These are phyloP conservation scores for Cercospora zeina DNA, from an alignment of 2,329 filamentous ascomycete genomes.

Conservation along the genomic window DNA sequence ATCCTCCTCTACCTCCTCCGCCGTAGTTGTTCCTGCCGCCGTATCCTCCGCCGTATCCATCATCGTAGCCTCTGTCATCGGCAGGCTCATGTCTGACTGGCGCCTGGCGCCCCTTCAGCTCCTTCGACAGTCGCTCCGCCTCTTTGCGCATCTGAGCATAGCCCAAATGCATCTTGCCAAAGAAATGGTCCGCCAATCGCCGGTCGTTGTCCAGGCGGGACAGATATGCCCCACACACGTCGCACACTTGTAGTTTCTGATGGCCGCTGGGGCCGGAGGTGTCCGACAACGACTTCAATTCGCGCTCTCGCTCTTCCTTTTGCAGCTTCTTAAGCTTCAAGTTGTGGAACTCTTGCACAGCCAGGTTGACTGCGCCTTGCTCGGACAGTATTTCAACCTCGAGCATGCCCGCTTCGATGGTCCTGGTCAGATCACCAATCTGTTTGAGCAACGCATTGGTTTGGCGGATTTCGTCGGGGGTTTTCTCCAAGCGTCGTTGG, in stretches of 20 bases:
- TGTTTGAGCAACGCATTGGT: conserved; percentile 85
- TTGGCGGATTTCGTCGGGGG: conserved; percentile 88
- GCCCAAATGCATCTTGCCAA: conserved; percentile 98
- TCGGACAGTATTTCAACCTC: conserved; percentile 86
- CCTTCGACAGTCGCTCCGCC: conserved; percentile 80
- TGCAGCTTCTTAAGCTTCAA: conserved; percentile 76
- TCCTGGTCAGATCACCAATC: conserved; percentile 77
- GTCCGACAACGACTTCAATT: conserved; percentile 86
- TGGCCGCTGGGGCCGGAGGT: conserved; percentile 91
- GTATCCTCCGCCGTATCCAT: conserved; percentile 46
- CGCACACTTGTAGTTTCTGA: conserved; percentile 97
- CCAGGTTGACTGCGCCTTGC: conserved; percentile 74
- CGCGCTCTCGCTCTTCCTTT: conserved; percentile 80
- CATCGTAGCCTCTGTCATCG: conserved; percentile 47
- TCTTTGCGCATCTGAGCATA: conserved; percentile 98
- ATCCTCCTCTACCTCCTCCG: conserved; percentile 28
- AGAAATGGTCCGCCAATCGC: conserved; percentile 92
- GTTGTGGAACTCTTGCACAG: conserved; percentile 84
- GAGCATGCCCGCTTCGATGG: conserved; percentile 76
- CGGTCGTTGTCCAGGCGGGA: conserved; percentile 91
- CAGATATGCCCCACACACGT: conserved; percentile 95
- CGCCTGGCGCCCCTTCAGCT: conserved; percentile 71
- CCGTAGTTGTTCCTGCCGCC: conserved; percentile 44
- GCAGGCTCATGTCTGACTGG: conserved; percentile 55
- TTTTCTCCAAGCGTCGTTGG: conserved; percentile 91